Evolutionary conservation across 345 rosid species (phyloP).

Genomic region (Conringia planisiliqua): DNA sequence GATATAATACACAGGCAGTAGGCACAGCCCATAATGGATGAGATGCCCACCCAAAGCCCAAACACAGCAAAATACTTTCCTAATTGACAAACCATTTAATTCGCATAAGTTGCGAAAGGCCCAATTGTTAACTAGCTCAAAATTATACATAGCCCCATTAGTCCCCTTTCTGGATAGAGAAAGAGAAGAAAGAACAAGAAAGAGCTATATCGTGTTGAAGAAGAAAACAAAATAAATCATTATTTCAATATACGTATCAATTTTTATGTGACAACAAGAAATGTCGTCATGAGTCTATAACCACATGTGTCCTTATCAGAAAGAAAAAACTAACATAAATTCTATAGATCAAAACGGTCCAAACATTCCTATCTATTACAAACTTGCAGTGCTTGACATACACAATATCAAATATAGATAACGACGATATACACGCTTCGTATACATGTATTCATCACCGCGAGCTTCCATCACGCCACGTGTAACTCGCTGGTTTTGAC

Average conservation of each 20-base stretch:
- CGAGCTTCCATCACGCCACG: slow-evolving; percentile 12
- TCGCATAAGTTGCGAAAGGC: neutral
- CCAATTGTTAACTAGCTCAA: neutral
- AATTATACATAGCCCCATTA: neutral
- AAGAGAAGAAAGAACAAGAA: no score
- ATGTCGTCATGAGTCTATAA: neutral
- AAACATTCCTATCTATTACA: slow-evolving; percentile 7
- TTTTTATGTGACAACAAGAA: neutral
- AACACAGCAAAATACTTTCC: neutral
- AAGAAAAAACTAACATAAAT: neutral
- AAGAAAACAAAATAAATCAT: neutral
- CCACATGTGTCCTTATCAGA: neutral
- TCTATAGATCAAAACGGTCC: slow-evolving; percentile 4
- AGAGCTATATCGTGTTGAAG: no score
- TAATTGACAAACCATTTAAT: neutral
- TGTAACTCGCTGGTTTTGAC: slow-evolving; percentile 28
- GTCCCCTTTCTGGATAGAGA: neutral
- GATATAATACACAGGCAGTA: no score
- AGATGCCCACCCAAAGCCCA: neutral
- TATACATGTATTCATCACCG: slow-evolving; percentile 5
- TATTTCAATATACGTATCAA: neutral
- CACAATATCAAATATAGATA: neutral
- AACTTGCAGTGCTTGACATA: neutral
- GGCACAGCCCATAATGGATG: neutral
- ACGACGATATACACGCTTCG: slow-evolving; percentile 21